Conservation (phyloP, 768 basidiomycete genomes). For the Amanita phalloides region DNA sequence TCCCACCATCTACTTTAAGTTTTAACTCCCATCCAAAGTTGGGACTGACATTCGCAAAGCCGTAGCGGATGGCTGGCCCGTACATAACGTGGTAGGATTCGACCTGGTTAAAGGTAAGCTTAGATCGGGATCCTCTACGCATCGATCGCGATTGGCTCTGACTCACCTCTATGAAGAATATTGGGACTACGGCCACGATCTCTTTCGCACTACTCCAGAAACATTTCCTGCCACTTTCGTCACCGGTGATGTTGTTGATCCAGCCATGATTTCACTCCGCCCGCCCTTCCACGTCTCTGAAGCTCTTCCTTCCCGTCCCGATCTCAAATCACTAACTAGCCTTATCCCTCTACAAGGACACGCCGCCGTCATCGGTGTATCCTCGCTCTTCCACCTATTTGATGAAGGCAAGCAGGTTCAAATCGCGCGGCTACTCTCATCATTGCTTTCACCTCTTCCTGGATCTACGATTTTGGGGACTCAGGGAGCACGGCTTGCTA, state of each 20-base stretch:
- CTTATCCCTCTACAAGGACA: constrained; percentile 25
- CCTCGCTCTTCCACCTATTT: constrained; percentile 27
- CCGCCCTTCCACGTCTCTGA: neutral
- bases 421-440: constrained; percentile 18
- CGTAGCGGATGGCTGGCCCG: constrained; percentile 29
- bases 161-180: constrained; percentile 25
- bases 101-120: constrained; percentile 23
- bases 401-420: constrained; percentile 19
- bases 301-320: constrained; percentile 1
- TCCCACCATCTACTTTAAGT: neutral
- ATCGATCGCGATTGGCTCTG: too few species aligned
- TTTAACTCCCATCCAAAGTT: constrained; percentile 15
- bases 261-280: constrained; percentile 24
- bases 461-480: constrained; percentile 25
- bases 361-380: constrained; percentile 32
- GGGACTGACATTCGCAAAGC: constrained; percentile 29
- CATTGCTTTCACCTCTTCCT: constrained; percentile 20
- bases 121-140: neutral
- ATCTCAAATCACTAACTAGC: constrained; percentile 11
- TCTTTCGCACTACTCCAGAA: constrained; percentile 41
- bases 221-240: constrained; percentile 47
- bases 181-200: constrained; percentile 51
- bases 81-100: constrained; percentile 22
- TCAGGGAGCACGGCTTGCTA: constrained; percentile 23
- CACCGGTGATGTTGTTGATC: constrained; percentile 44